Evolutionary conservation across 768 basidiomycete genomes (phyloP).

Genomic region (Tulasnella sp.): DNA sequence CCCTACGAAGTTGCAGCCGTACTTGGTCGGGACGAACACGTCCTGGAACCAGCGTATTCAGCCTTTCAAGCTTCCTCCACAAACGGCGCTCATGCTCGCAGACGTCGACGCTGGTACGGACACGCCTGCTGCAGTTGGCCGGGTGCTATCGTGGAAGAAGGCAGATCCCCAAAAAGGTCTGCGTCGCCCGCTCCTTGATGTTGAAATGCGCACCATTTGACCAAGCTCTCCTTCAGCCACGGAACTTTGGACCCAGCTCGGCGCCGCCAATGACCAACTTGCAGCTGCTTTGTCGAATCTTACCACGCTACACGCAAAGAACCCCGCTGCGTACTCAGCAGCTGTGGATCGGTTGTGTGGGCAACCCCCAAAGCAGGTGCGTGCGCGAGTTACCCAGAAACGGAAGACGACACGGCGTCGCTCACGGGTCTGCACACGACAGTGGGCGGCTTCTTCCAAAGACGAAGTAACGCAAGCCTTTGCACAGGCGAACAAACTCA

Average conservation of each 20-base stretch:
- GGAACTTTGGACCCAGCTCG: conserved; percentile 32
- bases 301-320: neutral
- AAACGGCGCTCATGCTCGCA: conserved; percentile 80
- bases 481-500: conserved; percentile 47
- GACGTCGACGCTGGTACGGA: conserved; percentile 96
- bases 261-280: conserved; percentile 29
- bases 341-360: conserved; percentile 21
- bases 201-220: neutral
- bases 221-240: conserved; percentile 19
- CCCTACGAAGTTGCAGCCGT: conserved; percentile 41
- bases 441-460: conserved; percentile 18
- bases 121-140: conserved; percentile 88
- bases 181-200: conserved; percentile 1
- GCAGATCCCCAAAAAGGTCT: conserved; percentile 56
- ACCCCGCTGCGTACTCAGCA: conserved; percentile 20
- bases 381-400: neutral
- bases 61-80: conserved; percentile 77
- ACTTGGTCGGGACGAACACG: conserved; percentile 60
- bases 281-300: conserved; percentile 26
- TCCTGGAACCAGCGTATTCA: conserved; percentile 70
- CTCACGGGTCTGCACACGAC: neutral
- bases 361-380: conserved; percentile 13
- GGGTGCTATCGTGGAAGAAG: conserved; percentile 86
- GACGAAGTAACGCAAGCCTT: conserved; percentile 22
- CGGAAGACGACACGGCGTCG: neutral